A percentile compares a stretch with the other conserved stretches of the same genome.
Conservation (phyloP, 2,329 filamentous ascomycete genomes). For the Rhytidhysteron rufulum region DNA sequence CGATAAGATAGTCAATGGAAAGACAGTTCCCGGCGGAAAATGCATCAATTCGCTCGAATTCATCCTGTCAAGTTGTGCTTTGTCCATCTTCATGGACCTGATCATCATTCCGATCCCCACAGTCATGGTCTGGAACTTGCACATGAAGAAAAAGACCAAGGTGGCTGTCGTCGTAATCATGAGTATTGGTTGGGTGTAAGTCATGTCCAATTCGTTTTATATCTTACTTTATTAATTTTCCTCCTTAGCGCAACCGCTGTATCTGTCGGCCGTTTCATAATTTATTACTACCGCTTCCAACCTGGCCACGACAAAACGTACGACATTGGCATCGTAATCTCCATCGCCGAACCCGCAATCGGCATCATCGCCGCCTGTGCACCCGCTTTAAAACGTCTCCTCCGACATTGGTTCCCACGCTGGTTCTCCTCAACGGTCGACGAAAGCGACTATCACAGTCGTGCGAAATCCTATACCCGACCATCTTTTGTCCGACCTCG, state of each 20-base stretch:
- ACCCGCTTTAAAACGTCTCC: slow-evolving; percentile 49
- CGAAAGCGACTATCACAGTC: no score
- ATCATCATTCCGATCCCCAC: slow-evolving; percentile 40
- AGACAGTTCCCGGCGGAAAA: slow-evolving; percentile 21
- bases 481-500: no score
- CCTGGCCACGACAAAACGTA: slow-evolving; percentile 31
- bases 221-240: not conserved
- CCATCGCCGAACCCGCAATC: slow-evolving; percentile 37
- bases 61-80: slow-evolving; percentile 27
- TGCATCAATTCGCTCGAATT: slow-evolving; percentile 33
- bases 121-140: slow-evolving; percentile 41
- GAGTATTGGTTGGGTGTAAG: slow-evolving; percentile 29
- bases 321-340: slow-evolving; percentile 35
- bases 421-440: no score
- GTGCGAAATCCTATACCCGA: no score
- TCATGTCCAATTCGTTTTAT: slow-evolving; percentile 1
- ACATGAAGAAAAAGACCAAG: slow-evolving; percentile 39
- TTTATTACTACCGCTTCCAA: slow-evolving; percentile 38
- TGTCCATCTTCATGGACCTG: slow-evolving; percentile 37
- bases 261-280: slow-evolving; percentile 34
- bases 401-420: slow-evolving; percentile 30
- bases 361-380: slow-evolving; percentile 54
- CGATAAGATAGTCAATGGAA: slow-evolving; percentile 27
- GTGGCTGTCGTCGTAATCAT: slow-evolving; percentile 29
- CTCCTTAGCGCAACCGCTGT: slow-evolving; percentile 25